Evolutionary conservation across 257 asterid species (phyloP).

Genomic region (Voacanga thouarsii): DNA sequence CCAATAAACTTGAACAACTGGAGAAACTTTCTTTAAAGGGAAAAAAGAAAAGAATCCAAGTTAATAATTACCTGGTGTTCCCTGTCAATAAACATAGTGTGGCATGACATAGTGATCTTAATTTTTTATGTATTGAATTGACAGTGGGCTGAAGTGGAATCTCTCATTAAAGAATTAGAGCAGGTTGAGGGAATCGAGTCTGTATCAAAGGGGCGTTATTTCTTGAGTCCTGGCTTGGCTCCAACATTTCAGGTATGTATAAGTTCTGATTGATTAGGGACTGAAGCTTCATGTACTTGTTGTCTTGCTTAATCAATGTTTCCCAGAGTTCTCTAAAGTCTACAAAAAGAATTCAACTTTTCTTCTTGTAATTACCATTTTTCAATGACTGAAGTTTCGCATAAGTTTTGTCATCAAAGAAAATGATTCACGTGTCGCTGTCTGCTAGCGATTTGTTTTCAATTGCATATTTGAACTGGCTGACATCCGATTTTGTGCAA

Average conservation of each 20-base stretch:
- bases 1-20: background rate
- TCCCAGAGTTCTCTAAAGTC: background rate
- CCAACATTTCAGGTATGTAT: constrained; percentile 87
- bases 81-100: background rate
- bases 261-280: background rate
- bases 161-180: constrained; percentile 63
- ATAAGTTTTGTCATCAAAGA: background rate
- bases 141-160: constrained; percentile 89
- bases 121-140: constrained; percentile 6
- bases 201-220: constrained; percentile 78
- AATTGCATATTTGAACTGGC: background rate
- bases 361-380: background rate
- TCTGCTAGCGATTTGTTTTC: background rate
- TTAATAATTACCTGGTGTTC: background rate
- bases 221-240: constrained; percentile 92
- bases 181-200: constrained; percentile 71
- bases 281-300: background rate
- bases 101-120: background rate
- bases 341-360: background rate
- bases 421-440: background rate
- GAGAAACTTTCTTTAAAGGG: background rate
- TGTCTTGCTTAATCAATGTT: background rate
- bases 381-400: background rate
- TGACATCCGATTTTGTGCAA: background rate
- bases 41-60: background rate